Conservation (phyloP, 1,284 basidiomycete genomes). For the Stygiomarasmius scandens region DNA sequence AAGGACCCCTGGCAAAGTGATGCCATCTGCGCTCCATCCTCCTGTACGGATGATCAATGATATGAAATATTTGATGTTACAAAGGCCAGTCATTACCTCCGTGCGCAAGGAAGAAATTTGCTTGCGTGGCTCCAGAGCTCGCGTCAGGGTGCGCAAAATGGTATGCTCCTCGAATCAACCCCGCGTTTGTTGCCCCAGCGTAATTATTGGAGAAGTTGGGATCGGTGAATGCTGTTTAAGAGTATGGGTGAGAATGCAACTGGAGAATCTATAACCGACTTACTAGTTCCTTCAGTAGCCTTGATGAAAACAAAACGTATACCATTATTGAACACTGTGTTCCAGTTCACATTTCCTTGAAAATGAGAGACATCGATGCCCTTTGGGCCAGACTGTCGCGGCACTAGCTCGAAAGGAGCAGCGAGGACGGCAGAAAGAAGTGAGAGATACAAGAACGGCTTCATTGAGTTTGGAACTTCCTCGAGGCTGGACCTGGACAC, state of each 20-base stretch:
- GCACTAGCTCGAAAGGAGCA: slow-evolving; percentile 19
- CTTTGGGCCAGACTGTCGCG: slow-evolving; percentile 39
- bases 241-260: background rate
- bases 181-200: slow-evolving; percentile 54
- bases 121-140: slow-evolving; percentile 60
- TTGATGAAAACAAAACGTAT: slow-evolving; percentile 69
- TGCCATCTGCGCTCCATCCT: slow-evolving; percentile 60
- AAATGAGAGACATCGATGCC: slow-evolving; percentile 62
- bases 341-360: slow-evolving; percentile 59
- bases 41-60: slow-evolving; percentile 30
- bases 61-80: background rate
- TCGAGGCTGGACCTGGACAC: too few relatives aligned
- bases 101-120: slow-evolving; percentile 60
- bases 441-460: background rate
- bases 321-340: slow-evolving; percentile 55
- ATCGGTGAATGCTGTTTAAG: slow-evolving; percentile 39
- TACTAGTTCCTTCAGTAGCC: slow-evolving; percentile 68
- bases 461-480: background rate
- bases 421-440: slow-evolving; percentile 7
- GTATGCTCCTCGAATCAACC: slow-evolving; percentile 60
- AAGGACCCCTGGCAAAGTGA: slow-evolving; percentile 66
- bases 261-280: background rate
- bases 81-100: slow-evolving; percentile 44
- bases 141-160: slow-evolving; percentile 61
- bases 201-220: slow-evolving; percentile 54